These are phyloP conservation scores for Podospora didyma DNA, from an alignment of 495 filamentous ascomycete species.

Conservation along the genomic window DNA sequence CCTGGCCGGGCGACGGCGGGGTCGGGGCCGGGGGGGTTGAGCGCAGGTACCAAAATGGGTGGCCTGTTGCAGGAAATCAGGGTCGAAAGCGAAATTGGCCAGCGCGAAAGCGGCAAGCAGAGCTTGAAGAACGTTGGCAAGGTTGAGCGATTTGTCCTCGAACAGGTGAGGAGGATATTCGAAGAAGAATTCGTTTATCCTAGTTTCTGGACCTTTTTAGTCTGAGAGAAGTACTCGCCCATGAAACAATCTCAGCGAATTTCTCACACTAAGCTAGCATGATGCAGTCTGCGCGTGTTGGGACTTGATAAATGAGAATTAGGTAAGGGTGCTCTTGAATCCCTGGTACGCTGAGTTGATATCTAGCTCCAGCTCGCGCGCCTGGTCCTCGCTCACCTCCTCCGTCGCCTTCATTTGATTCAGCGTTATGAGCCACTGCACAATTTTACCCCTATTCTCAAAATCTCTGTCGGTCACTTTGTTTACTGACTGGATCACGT, in stretches of 20 bases:
- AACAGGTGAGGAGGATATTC: constrained; percentile 94
- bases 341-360: constrained; percentile 89
- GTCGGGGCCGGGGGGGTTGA: constrained; percentile 18
- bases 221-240: too few relatives aligned
- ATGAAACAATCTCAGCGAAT: constrained; percentile 6
- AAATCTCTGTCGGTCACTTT: constrained; percentile 93
- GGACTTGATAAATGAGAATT: not conserved
- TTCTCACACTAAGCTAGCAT: too few relatives aligned
- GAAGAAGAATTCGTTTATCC: constrained; percentile 98
- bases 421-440: constrained; percentile 94
- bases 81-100: constrained; percentile 95
- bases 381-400: constrained; percentile 82
- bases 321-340: constrained; percentile 62
- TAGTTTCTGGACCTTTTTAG: constrained; percentile 95
- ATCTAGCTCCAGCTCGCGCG: constrained; percentile 79
- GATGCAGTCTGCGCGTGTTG: not conserved
- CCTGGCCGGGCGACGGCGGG: constrained; percentile 1
- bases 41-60: constrained; percentile 45
- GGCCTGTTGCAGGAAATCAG: constrained; percentile 84
- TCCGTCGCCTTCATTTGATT: constrained; percentile 97
- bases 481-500: constrained; percentile 94
- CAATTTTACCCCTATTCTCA: constrained; percentile 90
- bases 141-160: constrained; percentile 94
- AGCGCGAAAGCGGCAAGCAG: constrained; percentile 84
- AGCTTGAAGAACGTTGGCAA: constrained; percentile 97